phyloP scores from a whole-genome alignment of 2,329 filamentous ascomycete genomes.

The Celoporthe dispersa region DNA sequence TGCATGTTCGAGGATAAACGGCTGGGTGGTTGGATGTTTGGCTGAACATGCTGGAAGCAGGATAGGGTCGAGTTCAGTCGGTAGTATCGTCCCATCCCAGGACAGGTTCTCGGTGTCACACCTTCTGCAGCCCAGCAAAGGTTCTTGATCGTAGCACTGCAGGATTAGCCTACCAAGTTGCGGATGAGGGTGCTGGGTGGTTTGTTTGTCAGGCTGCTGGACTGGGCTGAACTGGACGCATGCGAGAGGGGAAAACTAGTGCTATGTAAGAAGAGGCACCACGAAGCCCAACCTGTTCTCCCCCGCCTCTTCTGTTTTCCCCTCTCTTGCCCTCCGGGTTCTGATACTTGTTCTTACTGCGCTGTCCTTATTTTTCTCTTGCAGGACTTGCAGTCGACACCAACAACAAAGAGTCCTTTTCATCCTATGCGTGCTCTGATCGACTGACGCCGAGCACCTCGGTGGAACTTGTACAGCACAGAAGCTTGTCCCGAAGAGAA shows the following conservation, averaged over 20 bases:
- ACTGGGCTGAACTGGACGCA: background rate
- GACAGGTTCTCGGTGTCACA: background rate
- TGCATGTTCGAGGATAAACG: background rate
- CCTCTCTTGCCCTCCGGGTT: background rate
- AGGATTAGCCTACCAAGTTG: background rate
- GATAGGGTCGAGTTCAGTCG: background rate
- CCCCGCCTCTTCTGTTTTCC: background rate
- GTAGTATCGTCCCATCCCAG: background rate
- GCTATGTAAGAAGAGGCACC: background rate
- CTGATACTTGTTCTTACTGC: background rate
- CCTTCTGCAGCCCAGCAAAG: background rate
- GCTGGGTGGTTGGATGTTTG: background rate
- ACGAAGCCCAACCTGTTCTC: background rate
- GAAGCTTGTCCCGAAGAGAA: background rate
- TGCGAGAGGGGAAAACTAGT: background rate
- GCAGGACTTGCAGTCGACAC: background rate
- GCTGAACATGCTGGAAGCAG: background rate
- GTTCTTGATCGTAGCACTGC: background rate
- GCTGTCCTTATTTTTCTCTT: too few relatives aligned
- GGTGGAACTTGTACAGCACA: background rate
- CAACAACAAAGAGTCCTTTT: too few relatives aligned
- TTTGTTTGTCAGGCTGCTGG: background rate
- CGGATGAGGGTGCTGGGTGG: background rate
- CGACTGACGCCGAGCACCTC: conserved; percentile 1
- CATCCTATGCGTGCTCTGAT: background rate